Evolutionary conservation across 2,329 filamentous ascomycete genomes (phyloP), one percentile per base, ranked within the genome.

Genomic region (Epichloe gansuensis): DNA sequence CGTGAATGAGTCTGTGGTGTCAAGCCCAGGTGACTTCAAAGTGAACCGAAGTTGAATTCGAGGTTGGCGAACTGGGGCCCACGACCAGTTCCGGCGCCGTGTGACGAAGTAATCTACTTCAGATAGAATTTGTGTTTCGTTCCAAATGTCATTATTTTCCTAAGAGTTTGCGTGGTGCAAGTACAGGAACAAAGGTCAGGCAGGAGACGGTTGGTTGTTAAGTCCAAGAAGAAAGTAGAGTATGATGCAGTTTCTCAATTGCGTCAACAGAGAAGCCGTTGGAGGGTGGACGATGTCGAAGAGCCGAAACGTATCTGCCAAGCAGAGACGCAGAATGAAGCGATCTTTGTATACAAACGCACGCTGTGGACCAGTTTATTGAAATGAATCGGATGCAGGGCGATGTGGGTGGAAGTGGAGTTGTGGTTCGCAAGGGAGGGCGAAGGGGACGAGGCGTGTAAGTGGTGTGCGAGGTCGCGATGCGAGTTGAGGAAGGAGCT

Each of bases 31-130:
- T 59, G 56, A 58, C 37, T 48, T 45, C 47, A 52, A 56, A 47
- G 55, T 59, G 57, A 59, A 52, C 52, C 52, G 52, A 52, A 55
- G 49, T 42, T 57, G 56, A 56, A 31, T 15, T 7, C 25, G 21
- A 39, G 28, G 42, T 46, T 50, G 48, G 52, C 45, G 47, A 38
- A 42, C 37, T 12, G 47, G 31, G 31, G 34, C 46, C 38, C 51
- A 56, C 51, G 42, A 47, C 45, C 25, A 46, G 28, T 35, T 41
- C 25, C 11, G 31, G 35, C 11, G 7, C 35, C 11, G 52, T 51
- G 45, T 46, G 41, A 54, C 52, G 39, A 34, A 23, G 39, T 34
- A 43, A 43, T 25, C 23, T 51, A 51, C 39, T 47, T 48, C 45
- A 48, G 34, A 48, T 51, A 2, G 34, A 51, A 45, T 28, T 42